phyloP scores from a whole-genome alignment of 2,329 filamentous ascomycete genomes.

The Penicillium sp. region DNA sequence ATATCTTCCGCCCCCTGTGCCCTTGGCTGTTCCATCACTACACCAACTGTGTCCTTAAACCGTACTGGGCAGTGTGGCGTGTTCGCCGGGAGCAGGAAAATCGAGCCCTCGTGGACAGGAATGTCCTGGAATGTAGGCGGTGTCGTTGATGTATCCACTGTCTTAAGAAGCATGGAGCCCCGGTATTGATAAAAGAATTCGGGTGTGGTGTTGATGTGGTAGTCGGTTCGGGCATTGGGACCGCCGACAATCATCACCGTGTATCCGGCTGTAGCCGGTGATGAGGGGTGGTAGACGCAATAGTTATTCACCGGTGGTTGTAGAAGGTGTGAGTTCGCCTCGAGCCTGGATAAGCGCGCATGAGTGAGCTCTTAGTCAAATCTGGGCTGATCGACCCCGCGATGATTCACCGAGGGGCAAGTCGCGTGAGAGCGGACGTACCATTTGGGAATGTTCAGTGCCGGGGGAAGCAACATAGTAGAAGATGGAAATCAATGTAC shows the following conservation, averaged over 20 bases:
- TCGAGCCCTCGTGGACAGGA: slow-evolving; percentile 84
- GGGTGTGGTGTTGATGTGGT: slow-evolving; percentile 94
- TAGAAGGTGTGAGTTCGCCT: slow-evolving; percentile 86
- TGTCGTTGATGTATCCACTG: slow-evolving; percentile 64
- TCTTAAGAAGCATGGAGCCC: slow-evolving; percentile 89
- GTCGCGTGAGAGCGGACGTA: slow-evolving; percentile 16
- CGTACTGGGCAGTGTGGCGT: slow-evolving; percentile 95
- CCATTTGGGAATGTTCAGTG: slow-evolving; percentile 49
- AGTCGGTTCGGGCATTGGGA: slow-evolving; percentile 93
- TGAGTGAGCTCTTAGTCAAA: neutral
- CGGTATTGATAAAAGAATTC: slow-evolving; percentile 99
- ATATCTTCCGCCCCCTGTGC: slow-evolving; percentile 69
- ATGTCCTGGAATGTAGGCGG: slow-evolving; percentile 71
- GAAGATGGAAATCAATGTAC: neutral
- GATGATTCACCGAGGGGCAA: slow-evolving; percentile 18
- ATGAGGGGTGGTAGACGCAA: slow-evolving; percentile 75
- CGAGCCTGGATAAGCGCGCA: slow-evolving; percentile 61
- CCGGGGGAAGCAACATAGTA: slow-evolving; percentile 35
- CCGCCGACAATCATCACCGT: slow-evolving; percentile 93
- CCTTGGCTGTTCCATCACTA: slow-evolving; percentile 84
- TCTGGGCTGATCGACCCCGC: slow-evolving; percentile 5
- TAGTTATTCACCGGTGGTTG: slow-evolving; percentile 96
- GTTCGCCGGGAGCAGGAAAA: slow-evolving; percentile 90
- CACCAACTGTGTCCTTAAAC: slow-evolving; percentile 88
- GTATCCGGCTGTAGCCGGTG: slow-evolving; percentile 78